Evolutionary conservation across 1,139 yeast genomes (phyloP).

Genomic region (Lodderomyces metapsilosis): DNA sequence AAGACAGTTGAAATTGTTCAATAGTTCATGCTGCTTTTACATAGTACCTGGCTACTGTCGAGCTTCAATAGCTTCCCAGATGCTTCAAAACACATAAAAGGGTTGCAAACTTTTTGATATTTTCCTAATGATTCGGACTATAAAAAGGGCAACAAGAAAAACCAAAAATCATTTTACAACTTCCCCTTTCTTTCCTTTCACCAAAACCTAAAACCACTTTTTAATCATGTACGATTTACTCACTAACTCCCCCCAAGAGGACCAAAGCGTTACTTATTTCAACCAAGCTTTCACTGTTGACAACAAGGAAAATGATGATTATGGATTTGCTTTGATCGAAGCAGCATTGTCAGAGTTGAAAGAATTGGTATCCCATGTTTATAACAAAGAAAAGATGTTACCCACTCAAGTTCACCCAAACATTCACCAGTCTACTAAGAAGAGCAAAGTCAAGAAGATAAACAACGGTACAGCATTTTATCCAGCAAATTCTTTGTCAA

Average conservation of each 20-base stretch:
- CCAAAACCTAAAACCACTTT: not conserved
- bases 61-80: no score
- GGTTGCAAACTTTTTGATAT: no score
- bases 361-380: not conserved
- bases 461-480: not conserved
- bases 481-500: not conserved
- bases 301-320: not conserved
- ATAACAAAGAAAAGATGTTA: not conserved
- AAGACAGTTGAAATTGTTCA: no score
- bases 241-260: not conserved
- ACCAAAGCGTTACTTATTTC: not conserved
- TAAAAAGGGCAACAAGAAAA: not conserved
- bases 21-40: no score
- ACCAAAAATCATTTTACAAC: not conserved
- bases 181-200: not conserved
- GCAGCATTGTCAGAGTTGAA: conserved; percentile 1
- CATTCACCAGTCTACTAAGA: not conserved
- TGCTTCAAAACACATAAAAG: no score
- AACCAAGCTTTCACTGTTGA: not conserved
- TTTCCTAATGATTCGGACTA: no score
- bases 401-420: not conserved
- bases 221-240: not conserved
- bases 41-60: no score
- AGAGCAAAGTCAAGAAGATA: not conserved
- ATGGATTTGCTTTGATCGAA: not conserved